Percentiles rank a stretch among this genome's conserved stretches.
Evolutionary conservation across 2,329 filamentous ascomycete genomes (phyloP).

Genomic region (Ilyonectria destructans): DNA sequence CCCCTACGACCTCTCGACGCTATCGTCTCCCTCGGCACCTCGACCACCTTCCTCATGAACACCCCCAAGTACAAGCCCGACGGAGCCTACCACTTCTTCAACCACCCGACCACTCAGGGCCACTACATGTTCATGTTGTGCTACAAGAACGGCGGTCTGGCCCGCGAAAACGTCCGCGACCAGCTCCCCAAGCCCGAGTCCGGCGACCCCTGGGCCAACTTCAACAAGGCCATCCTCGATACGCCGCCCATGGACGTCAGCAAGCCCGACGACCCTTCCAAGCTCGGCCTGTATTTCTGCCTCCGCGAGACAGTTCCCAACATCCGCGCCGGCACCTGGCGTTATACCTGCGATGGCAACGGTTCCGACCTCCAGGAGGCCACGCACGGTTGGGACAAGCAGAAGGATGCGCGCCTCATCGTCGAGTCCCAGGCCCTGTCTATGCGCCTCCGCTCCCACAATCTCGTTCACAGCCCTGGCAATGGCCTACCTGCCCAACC

Average conservation of each 20-base stretch:
- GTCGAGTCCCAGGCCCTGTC: constrained; percentile 96
- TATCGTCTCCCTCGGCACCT: constrained; percentile 95
- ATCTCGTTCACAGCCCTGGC: constrained; percentile 76
- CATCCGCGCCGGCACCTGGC: constrained; percentile 88
- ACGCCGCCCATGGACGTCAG: constrained; percentile 79
- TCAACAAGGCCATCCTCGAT: constrained; percentile 81
- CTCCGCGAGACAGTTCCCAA: constrained; percentile 97
- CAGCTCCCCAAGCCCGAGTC: constrained; percentile 73
- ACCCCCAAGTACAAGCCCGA: constrained; percentile 93
- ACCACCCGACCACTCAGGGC: constrained; percentile 91
- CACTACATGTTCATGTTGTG: constrained; percentile 99
- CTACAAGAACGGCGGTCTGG: constrained; percentile 98
- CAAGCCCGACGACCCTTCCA: constrained; percentile 71
- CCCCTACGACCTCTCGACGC: constrained; percentile 91
- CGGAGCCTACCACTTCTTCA: constrained; percentile 96
- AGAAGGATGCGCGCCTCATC: constrained; percentile 87
- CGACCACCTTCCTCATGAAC: constrained; percentile 97
- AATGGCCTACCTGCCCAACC: constrained; percentile 83
- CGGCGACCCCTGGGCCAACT: constrained; percentile 79
- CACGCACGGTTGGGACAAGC: constrained; percentile 61
- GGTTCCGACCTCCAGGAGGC: constrained; percentile 65
- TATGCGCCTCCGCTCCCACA: constrained; percentile 87
- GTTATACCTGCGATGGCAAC: constrained; percentile 76
- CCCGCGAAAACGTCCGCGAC: constrained; percentile 91
- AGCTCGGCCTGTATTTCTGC: constrained; percentile 94